Evolutionary conservation across 2,329 filamentous ascomycete species (phyloP), one percentile per base, ranked within the genome.

Genomic region (Rutstroemia sp.): DNA sequence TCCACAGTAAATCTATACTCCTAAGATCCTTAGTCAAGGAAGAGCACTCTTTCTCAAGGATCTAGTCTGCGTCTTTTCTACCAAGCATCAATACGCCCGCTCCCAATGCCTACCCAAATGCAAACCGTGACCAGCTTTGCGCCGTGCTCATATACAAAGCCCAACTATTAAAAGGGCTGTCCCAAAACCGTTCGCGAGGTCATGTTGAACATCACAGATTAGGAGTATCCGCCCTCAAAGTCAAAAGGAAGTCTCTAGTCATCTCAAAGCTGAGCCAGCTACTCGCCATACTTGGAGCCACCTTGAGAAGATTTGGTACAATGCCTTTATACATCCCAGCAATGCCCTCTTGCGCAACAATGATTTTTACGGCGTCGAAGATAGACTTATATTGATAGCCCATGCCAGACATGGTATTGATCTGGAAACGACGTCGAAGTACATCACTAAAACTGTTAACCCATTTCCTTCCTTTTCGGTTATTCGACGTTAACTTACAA

Each of bases 361-460:
- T 99, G 51, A 88, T 83, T 51, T 77, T 81, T 61, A 99, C 76
- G 3, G 94, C 94, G 69, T 96, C 90, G 60, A 83, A 78, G 45
- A 99, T 86, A 6, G 86, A 87, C 67, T 88, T 91, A 76, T 99
- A 99, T 70, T 92, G 84, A 73, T 96, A 97, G 51, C 94, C 94
- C 85, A 99, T 92, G 51, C 94, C 94, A 48, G 88, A 90, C 94
- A 99, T 99, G 54, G 94, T 96, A 73, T 99, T 99, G 75, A 99
- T 94, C 70, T 99, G 94, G 71, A 99, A 99, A 51, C 94, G 83
- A 58, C 94, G 85, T 34, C 94, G 88, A 54, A 99, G 78, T 2
- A 99, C 92, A 69, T 96, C 92, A 70, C 89, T 94, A 59, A 48
- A 68, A 66, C 60, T 42, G 2, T 57, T 64, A 50, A 30, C 60